Evolutionary conservation across 257 asterid genomes (phyloP).

Genomic region (Voacanga thouarsii): DNA sequence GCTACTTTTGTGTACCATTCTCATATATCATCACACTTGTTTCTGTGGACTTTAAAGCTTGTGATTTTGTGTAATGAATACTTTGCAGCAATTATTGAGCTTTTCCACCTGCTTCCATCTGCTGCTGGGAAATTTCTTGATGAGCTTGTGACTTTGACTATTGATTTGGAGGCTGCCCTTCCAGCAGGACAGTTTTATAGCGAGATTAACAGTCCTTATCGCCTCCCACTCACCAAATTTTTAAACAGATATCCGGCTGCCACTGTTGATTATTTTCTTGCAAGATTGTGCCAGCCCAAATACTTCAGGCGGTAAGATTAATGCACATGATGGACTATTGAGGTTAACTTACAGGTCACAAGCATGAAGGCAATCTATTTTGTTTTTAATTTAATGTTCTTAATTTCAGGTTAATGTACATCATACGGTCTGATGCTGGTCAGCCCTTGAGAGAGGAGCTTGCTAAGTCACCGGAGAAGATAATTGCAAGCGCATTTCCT

Average conservation of each 20-base stretch:
- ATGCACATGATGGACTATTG: constrained; percentile 8
- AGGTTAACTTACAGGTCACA: constrained; percentile 3
- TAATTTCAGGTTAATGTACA: constrained; percentile 84
- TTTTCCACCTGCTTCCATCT: constrained; percentile 94
- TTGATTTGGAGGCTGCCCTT: constrained; percentile 94
- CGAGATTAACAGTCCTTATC: constrained; percentile 98
- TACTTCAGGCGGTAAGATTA: constrained; percentile 84
- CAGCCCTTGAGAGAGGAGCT: constrained; percentile 98
- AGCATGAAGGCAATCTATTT: neutral
- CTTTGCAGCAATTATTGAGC: constrained; percentile 95
- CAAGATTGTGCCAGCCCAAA: constrained; percentile 73
- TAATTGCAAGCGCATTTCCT: constrained; percentile 88
- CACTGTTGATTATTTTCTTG: constrained; percentile 94
- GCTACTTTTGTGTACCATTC: neutral
- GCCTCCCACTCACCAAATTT: constrained; percentile 93
- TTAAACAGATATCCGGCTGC: constrained; percentile 87
- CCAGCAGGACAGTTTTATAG: constrained; percentile 97
- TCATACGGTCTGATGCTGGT: constrained; percentile 95
- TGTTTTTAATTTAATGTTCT: constrained; percentile 13
- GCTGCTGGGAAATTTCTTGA: constrained; percentile 99
- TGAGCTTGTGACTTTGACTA: constrained; percentile 94
- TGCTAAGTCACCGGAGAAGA: constrained; percentile 95
- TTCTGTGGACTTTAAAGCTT: constrained; percentile 9
- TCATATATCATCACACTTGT: constrained; percentile 4
- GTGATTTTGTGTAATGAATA: constrained; percentile 16